Percentiles rank a stretch among this genome's conserved stretches.
These are phyloP conservation scores for Omphalea diandra DNA, from an alignment of 441 rosid species.

Conservation along the genomic window DNA sequence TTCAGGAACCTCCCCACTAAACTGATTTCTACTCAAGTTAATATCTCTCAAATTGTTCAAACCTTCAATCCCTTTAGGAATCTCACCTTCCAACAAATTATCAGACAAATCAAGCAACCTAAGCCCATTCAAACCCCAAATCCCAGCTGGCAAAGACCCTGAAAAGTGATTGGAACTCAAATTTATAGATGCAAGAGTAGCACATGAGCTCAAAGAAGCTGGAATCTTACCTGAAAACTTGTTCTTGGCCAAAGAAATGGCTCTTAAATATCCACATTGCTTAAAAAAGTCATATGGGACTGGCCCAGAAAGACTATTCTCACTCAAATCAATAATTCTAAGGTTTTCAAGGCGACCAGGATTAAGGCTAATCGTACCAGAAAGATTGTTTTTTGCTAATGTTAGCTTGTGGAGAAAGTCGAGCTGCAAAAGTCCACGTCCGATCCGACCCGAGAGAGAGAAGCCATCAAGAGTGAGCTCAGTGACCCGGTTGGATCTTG, in stretches of 20 bases:
- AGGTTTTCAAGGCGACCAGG: constrained; percentile 60
- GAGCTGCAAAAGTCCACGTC: constrained; percentile 72
- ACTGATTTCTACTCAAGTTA: constrained; percentile 53
- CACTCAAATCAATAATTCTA: constrained; percentile 61
- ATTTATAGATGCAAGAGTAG: constrained; percentile 49
- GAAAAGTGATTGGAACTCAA: constrained; percentile 71
- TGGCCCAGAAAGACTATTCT: constrained; percentile 62
- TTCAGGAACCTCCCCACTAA: constrained; percentile 57
- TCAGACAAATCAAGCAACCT: constrained; percentile 64
- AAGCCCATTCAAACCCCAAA: constrained; percentile 63
- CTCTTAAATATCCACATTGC: constrained; percentile 74
- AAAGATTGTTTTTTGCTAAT: constrained; percentile 73
- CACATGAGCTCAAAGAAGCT: constrained; percentile 57
- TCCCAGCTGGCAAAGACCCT: constrained; percentile 54
- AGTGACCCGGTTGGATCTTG: constrained; percentile 56
- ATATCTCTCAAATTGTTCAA: constrained; percentile 56
- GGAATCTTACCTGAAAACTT: constrained; percentile 70
- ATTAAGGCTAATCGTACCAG: constrained; percentile 57
- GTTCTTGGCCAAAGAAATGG: constrained; percentile 68
- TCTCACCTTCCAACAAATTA: constrained; percentile 61
- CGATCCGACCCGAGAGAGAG: constrained; percentile 81
- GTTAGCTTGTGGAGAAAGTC: constrained; percentile 75
- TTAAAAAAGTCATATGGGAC: constrained; percentile 66
- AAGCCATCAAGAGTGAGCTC: constrained; percentile 66
- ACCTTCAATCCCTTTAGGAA: constrained; percentile 55